phyloP scores from a whole-genome alignment of 148 eudicot genomes.

The Arbutus unedo region DNA sequence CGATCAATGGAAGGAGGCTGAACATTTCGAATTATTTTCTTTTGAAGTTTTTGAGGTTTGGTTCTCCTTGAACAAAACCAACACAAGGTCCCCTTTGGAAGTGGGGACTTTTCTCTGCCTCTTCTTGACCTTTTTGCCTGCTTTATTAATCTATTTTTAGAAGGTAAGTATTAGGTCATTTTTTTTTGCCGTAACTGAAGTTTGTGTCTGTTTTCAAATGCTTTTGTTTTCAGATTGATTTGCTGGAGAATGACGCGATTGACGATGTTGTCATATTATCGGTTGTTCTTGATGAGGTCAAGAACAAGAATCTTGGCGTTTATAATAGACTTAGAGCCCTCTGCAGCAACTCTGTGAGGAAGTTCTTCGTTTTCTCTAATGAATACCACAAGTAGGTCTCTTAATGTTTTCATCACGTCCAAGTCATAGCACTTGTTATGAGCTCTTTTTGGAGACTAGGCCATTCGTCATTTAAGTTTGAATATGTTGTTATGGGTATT shows the following conservation, averaged over 20 bases:
- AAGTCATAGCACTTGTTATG: neutral
- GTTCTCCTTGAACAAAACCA: neutral
- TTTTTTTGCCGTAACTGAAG: neutral
- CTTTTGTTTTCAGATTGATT: slow-evolving; percentile 63
- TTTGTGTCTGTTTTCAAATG: slow-evolving; percentile 11
- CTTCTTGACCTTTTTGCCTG: neutral
- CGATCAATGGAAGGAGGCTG: neutral
- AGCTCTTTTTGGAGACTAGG: neutral
- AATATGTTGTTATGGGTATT: neutral
- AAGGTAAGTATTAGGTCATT: neutral
- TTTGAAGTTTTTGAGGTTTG: neutral
- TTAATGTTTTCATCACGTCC: slow-evolving; percentile 10
- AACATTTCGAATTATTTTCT: neutral
- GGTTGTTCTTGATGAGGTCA: slow-evolving; percentile 87
- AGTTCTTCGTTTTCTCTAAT: slow-evolving; percentile 81
- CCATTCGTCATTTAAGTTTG: neutral
- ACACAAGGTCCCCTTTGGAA: neutral
- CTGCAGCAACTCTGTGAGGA: slow-evolving; percentile 68
- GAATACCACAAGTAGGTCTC: slow-evolving; percentile 81
- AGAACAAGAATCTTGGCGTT: slow-evolving; percentile 76
- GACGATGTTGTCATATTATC: slow-evolving; percentile 82
- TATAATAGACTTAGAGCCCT: slow-evolving; percentile 81
- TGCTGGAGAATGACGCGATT: slow-evolving; percentile 81
- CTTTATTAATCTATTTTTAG: neutral
- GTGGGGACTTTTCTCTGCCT: neutral